phyloP scores from a whole-genome alignment of 2,329 filamentous ascomycete genomes.

The Xylariales sp. region DNA sequence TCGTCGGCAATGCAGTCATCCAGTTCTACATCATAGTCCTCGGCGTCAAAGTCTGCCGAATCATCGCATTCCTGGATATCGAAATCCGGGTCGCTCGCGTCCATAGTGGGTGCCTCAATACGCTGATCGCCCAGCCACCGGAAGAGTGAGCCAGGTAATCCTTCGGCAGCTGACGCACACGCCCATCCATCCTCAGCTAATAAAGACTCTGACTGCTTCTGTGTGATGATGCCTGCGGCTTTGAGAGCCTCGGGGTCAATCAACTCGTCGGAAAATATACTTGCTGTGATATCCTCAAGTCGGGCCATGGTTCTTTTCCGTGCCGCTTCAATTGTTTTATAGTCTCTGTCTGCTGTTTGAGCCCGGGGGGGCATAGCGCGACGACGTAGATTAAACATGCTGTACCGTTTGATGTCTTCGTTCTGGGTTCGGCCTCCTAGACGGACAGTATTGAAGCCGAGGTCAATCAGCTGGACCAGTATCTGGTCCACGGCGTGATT shows the following conservation, averaged over 20 bases:
- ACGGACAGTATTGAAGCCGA: constrained; percentile 67
- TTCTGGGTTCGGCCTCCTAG: constrained; percentile 77
- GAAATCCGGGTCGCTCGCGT: constrained; percentile 45
- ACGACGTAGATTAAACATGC: constrained; percentile 70
- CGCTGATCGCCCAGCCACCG: constrained; percentile 69
- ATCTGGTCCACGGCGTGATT: constrained; percentile 93
- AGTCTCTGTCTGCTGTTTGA: constrained; percentile 41
- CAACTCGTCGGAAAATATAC: constrained; percentile 55
- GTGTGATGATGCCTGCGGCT: constrained; percentile 67
- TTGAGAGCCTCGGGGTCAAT: constrained; percentile 67
- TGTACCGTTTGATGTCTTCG: constrained; percentile 71
- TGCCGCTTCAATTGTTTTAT: constrained; percentile 44
- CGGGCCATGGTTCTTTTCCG: constrained; percentile 47
- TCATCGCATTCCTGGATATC: constrained; percentile 55
- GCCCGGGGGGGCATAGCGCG: constrained; percentile 35
- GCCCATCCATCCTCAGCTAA: constrained; percentile 56
- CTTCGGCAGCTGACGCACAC: constrained; percentile 22
- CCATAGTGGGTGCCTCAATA: constrained; percentile 44
- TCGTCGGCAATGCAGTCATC: constrained; percentile 52
- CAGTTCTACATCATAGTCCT: constrained; percentile 59
- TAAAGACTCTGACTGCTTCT: constrained; percentile 72
- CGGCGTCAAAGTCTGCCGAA: constrained; percentile 68
- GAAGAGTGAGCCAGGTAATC: constrained; percentile 54
- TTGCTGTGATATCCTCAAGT: constrained; percentile 56
- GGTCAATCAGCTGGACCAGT: constrained; percentile 68